Evolutionary conservation across 805 yeast species (phyloP).

Genomic region (Brettanomyces sp.): DNA sequence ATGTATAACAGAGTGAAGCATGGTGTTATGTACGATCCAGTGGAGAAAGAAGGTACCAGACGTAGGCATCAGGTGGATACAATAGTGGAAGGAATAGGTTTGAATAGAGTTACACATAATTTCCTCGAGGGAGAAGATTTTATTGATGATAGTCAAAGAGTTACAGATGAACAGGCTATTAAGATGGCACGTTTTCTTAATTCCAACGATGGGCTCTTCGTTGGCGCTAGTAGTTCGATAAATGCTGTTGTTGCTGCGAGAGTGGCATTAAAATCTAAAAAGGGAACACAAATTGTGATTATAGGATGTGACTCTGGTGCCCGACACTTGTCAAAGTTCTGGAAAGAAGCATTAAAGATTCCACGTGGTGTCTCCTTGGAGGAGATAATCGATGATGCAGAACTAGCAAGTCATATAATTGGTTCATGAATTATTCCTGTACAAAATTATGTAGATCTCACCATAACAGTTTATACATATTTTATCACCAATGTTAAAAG

Average conservation of each 20-base stretch:
- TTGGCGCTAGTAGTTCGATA: conserved; percentile 90
- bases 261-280: conserved; percentile 37
- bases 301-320: conserved; percentile 90
- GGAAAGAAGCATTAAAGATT: conserved; percentile 57
- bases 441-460: no score
- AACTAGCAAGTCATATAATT: background rate
- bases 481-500: no score
- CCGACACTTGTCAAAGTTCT: conserved; percentile 84
- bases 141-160: conserved; percentile 74
- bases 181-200: conserved; percentile 82
- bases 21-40: conserved; percentile 90
- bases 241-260: conserved; percentile 84
- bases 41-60: conserved; percentile 87
- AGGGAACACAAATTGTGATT: conserved; percentile 68
- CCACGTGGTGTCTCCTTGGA: conserved; percentile 28
- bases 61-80: conserved; percentile 96
- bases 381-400: conserved; percentile 23
- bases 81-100: conserved; percentile 85
- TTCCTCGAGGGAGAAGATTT: conserved; percentile 59
- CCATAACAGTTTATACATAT: no score
- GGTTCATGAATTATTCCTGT: no score
- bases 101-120: conserved; percentile 79
- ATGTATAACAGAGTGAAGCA: conserved; percentile 72
- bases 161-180: conserved; percentile 70
- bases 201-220: conserved; percentile 77